Evolutionary conservation across 2,329 filamentous ascomycete species (phyloP).

Genomic region (Sporothrix protearum): DNA sequence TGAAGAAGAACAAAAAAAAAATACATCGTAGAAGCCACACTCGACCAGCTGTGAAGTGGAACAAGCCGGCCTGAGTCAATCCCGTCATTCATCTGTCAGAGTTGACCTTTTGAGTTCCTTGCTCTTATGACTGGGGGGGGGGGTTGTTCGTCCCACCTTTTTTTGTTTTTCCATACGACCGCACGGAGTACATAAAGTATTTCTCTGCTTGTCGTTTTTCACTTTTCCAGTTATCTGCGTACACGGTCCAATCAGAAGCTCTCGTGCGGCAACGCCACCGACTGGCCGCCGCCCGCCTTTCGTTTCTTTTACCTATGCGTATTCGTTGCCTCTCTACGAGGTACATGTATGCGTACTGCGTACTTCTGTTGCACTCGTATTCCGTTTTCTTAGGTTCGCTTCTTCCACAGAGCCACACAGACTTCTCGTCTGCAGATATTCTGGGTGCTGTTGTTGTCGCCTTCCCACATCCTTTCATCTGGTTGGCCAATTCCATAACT

Average conservation of each 20-base stretch:
- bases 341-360: no score
- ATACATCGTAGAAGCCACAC: no score
- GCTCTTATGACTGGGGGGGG: not conserved
- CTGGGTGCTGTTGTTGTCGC: not conserved
- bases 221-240: not conserved
- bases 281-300: not conserved
- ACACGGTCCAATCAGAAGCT: not conserved
- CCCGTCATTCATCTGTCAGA: constrained; percentile 13
- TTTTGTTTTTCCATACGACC: not conserved
- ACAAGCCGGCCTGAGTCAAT: not conserved
- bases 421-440: no score
- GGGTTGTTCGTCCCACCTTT: not conserved
- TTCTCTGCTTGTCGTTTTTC: not conserved
- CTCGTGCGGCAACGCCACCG: not conserved
- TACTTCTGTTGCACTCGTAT: no score
- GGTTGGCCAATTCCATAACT: not conserved
- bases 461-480: not conserved
- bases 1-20: not conserved
- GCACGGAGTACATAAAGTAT: no score
- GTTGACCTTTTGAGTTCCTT: not conserved
- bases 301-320: not conserved
- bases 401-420: no score
- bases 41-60: not conserved
- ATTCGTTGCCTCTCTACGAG: no score
- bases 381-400: no score